A percentile compares a stretch with the other conserved stretches of the same genome.
Evolutionary conservation across 768 basidiomycete species (phyloP).

Genomic region (Xerocomellus amylosporus): DNA sequence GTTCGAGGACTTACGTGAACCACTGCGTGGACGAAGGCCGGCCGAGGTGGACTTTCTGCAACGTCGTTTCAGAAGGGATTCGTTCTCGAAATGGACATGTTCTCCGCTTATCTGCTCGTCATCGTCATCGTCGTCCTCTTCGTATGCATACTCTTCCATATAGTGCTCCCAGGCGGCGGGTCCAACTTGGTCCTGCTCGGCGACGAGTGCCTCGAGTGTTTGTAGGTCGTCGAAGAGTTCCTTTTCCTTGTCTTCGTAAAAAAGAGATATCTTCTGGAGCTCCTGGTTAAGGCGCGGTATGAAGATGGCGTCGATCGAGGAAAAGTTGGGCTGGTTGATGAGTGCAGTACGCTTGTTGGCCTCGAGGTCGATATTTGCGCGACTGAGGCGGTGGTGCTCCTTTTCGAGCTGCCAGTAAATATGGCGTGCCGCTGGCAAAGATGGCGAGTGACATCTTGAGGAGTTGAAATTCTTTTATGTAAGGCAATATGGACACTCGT

Average conservation of each 20-base stretch:
- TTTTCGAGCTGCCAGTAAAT: slow-evolving; percentile 89
- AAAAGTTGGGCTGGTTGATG: slow-evolving; percentile 37
- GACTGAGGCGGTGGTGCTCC: slow-evolving; percentile 51
- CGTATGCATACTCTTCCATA: slow-evolving; percentile 44
- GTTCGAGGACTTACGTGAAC: slow-evolving; percentile 14
- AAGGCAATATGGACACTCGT: too few relatives aligned
- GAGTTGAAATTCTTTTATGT: too few relatives aligned
- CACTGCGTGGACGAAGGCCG: slow-evolving; percentile 23
- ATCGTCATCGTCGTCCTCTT: slow-evolving; percentile 59
- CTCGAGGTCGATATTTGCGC: slow-evolving; percentile 54
- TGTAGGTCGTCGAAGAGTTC: slow-evolving; percentile 63
- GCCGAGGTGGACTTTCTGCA: slow-evolving; percentile 37
- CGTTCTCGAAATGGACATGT: slow-evolving; percentile 28
- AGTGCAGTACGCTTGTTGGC: slow-evolving; percentile 59
- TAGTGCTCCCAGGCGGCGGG: slow-evolving; percentile 50
- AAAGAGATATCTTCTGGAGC: slow-evolving; percentile 71
- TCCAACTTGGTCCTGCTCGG: slow-evolving; percentile 59
- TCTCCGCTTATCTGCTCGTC: slow-evolving; percentile 24
- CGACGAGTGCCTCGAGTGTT: slow-evolving; percentile 55
- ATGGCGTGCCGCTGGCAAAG: too few relatives aligned
- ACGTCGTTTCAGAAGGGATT: slow-evolving; percentile 27
- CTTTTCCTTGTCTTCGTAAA: slow-evolving; percentile 76
- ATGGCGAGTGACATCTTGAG: too few relatives aligned
- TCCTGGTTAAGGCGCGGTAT: slow-evolving; percentile 76
- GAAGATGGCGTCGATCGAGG: slow-evolving; percentile 59